Evolutionary conservation across 2,329 filamentous ascomycete species (phyloP).

Genomic region (Diaporthe sp.): DNA sequence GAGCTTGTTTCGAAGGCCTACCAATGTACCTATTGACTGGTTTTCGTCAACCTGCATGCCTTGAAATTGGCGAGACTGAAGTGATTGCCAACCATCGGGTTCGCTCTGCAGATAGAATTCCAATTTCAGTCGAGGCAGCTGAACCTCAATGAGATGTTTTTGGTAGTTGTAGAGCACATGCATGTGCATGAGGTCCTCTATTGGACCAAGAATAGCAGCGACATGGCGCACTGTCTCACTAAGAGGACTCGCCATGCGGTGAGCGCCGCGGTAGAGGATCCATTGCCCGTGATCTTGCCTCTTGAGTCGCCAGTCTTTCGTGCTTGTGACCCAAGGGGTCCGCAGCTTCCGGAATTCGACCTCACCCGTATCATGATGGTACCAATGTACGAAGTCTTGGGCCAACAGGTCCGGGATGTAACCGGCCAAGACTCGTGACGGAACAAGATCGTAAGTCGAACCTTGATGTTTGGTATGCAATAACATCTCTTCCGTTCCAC

Average conservation of each 20-base stretch:
- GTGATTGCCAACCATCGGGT: neutral
- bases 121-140: slow-evolving; percentile 63
- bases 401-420: slow-evolving; percentile 55
- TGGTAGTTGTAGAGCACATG: slow-evolving; percentile 50
- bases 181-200: slow-evolving; percentile 55
- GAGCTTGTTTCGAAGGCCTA: slow-evolving; percentile 65
- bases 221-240: slow-evolving; percentile 43
- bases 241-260: neutral
- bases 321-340: slow-evolving; percentile 47
- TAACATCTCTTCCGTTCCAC: neutral
- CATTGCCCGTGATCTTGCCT: slow-evolving; percentile 37
- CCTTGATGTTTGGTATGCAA: neutral
- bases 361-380: slow-evolving; percentile 47
- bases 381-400: slow-evolving; percentile 62
- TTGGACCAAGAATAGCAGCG: slow-evolving; percentile 49
- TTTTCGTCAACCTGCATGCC: slow-evolving; percentile 63
- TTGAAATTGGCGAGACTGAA: slow-evolving; percentile 64
- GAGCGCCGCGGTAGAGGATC: neutral
- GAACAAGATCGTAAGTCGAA: slow-evolving; percentile 12
- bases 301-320: slow-evolving; percentile 45
- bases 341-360: slow-evolving; percentile 52
- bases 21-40: slow-evolving; percentile 62
- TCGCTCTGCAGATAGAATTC: slow-evolving; percentile 57
- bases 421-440: slow-evolving; percentile 44
- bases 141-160: slow-evolving; percentile 47